Base-by-base conservation (phyloP, 805 yeast genomes). In the Torulaspora quercuum region DNA sequence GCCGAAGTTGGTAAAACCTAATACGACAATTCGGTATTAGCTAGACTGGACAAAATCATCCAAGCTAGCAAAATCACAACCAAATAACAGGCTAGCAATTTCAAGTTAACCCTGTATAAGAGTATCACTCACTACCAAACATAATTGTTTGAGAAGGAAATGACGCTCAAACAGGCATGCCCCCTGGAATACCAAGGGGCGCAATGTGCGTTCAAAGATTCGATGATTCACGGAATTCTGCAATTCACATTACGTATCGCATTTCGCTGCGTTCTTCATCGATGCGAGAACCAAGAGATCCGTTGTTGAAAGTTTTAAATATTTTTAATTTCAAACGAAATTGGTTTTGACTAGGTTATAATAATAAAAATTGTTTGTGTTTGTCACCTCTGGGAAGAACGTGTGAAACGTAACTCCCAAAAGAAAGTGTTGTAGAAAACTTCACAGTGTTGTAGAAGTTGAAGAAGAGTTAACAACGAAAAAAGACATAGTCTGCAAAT, bases 191-290 rank as follows among this genome's bases (percentile, higher is more conserved):
- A 56, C 64, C 65, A 54, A 42, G 56, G 58, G 63, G 68, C 57
- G 68, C 68, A 64, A 64, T 63, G 67, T 64, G 69, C 67, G 68
- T 64, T 64, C 67, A 62, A 64, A 63, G 60, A 62, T 61, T 64
- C 65, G 64, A 61, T 64, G 69, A 64, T 60, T 60, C 65, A 61
- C 67, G 61, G 59, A 57, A 42, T 41, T 47, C 51, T 47, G 51
- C 51, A 47, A 47, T 47, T 47, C 68, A 61, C 65, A 61, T 45
- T 55, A 63, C 67, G 52, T 63, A 61, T 63, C 68, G 67, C 67
- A 57, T 49, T 61, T 63, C 63, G 67, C 68, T 63, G 67, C 68
- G 67, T 61, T 61, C 67, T 63, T 63, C 67, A 63, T 63, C 67
- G 67, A 58, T 63, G 66, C 61, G 65, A 60, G 66, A 61, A 54